Percentiles rank a stretch among this genome's conserved stretches.
These are phyloP conservation scores for Craspedostauros australis DNA, from an alignment of 108 stramenopile species.

Conservation along the genomic window DNA sequence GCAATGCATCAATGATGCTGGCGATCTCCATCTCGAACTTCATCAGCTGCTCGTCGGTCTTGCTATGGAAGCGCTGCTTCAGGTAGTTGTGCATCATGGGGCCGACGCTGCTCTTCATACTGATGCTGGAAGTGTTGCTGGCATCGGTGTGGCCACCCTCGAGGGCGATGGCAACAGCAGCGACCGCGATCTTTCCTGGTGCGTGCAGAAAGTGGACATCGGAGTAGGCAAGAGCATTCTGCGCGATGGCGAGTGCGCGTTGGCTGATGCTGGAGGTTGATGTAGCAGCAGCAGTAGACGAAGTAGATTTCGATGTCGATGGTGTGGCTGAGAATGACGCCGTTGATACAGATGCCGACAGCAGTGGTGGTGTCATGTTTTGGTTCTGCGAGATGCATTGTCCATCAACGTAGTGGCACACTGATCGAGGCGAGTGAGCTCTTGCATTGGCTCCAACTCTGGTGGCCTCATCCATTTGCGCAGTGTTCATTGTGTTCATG, in stretches of 20 bases:
- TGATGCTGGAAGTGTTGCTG: not conserved
- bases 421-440: no score
- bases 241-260: constrained; percentile 28
- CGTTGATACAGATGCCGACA: no score
- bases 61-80: constrained; percentile 18
- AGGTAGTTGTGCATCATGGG: constrained; percentile 23
- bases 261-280: constrained; percentile 8
- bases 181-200: constrained; percentile 46
- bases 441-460: not conserved
- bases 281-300: not conserved
- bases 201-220: constrained; percentile 40
- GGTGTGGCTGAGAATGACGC: not conserved
- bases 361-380: not conserved
- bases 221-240: constrained; percentile 33
- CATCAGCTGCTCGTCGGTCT: constrained; percentile 13
- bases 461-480: not conserved
- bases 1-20: constrained; percentile 17
- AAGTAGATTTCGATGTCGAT: not conserved
- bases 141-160: constrained; percentile 10
- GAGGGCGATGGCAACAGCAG: constrained; percentile 33
- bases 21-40: constrained; percentile 23
- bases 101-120: constrained; percentile 4
- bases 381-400: no score
- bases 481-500: not conserved
- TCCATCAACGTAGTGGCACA: no score